Base-by-base conservation (phyloP, 1,139 yeast genomes). In the Oligophagozyma castellii region DNA sequence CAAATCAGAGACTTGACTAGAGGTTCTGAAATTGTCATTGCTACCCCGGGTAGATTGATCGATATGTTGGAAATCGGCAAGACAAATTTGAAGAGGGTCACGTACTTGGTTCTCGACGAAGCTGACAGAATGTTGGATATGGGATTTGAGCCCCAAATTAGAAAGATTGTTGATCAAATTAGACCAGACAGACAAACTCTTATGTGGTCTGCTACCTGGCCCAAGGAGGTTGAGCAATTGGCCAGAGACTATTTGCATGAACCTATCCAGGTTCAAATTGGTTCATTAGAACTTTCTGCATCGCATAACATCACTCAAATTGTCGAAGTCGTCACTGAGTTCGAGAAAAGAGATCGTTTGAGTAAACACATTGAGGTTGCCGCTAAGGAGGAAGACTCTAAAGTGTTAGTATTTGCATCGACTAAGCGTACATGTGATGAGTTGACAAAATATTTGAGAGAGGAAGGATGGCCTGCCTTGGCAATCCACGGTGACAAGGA, bases 161-260 rank as follows among this genome's bases (percentile, higher is more conserved):
- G 95, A 66, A 81, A 81, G 63, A 84, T 83, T 58, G 83, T 84
- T 44, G 93, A 81, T 51, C 94, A 81, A 66, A 83, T 83, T 54
- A 76, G 95, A 63, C 95, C 95, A 38, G 95, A 84, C 58, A 79
- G 95, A 64, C 98, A 89, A 67, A 89, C 98, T 37, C 70, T 89
- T 54, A 81, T 89, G 95, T 89, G 96, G 96, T 84, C 96, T 42
- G 98, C 98, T 45, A 89, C 98, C 33, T 89, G 98, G 98, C 98
- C 98, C 52, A 84, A 84, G 69, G 93, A 83, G 59, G 96, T 89
- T 40, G 93, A 86, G 67, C 67, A 73, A 44, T 70, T 89, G 54
- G 92, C 96, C 42, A 70, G 77, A 51, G 98, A 89, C 59, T 89
- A 83, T 61, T 68, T 86, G 57, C 63, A 71, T 38, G 95, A 89